These are phyloP conservation scores for Chrysopogon serrulatus DNA, from an alignment of 176 grass and related monocot species.

Conservation along the genomic window DNA sequence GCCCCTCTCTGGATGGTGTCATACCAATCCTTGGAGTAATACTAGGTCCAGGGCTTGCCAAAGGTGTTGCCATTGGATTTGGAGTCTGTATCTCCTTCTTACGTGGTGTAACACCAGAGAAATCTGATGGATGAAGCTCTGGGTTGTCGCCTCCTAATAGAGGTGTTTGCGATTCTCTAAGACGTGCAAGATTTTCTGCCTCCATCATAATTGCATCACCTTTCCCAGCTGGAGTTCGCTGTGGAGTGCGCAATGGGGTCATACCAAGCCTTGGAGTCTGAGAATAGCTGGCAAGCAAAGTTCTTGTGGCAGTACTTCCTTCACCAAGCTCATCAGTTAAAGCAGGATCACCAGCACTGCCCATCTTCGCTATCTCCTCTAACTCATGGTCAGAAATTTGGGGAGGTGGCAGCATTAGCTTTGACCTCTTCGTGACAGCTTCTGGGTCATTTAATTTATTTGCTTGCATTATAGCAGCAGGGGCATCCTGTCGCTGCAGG, in stretches of 20 bases:
- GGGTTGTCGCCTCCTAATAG: constrained; percentile 92
- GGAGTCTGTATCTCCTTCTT: constrained; percentile 86
- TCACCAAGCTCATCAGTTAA: constrained; percentile 69
- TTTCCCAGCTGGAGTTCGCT: constrained; percentile 82
- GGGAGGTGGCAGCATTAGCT: constrained; percentile 89
- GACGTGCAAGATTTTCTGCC: constrained; percentile 86
- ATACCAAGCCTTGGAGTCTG: constrained; percentile 81
- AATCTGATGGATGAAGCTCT: constrained; percentile 88
- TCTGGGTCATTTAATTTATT: constrained; percentile 98
- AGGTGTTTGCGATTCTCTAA: constrained; percentile 93
- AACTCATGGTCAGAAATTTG: constrained; percentile 97
- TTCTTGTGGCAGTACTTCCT: constrained; percentile 74
- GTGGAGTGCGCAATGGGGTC: constrained; percentile 71
- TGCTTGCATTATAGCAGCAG: constrained; percentile 79
- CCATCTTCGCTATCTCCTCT: constrained; percentile 95
- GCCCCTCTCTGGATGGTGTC: constrained; percentile 75
- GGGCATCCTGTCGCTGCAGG: constrained; percentile 87
- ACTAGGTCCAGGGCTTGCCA: constrained; percentile 65
- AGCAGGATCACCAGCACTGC: constrained; percentile 62
- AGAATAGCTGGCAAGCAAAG: constrained; percentile 79
- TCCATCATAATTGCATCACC: constrained; percentile 99
- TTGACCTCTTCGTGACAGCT: constrained; percentile 85
- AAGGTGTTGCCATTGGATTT: constrained; percentile 82
- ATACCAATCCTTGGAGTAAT: constrained; percentile 74
- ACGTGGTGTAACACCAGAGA: constrained; percentile 80